Base-by-base conservation (phyloP, 192 early-diverging fungal species). In the Coemansia furcata region DNA sequence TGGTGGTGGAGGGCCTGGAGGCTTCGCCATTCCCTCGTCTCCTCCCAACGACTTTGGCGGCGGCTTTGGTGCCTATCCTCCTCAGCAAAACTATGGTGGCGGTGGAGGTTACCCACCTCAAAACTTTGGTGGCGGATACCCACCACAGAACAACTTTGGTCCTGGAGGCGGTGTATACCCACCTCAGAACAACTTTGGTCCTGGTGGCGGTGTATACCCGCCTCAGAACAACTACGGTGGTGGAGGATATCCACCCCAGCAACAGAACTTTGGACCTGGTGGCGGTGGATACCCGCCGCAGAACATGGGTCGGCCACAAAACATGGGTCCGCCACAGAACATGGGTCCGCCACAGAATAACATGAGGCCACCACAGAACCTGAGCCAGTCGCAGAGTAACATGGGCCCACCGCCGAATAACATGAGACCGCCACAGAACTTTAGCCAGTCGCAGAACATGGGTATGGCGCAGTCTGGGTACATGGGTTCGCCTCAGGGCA, bases 111-210 rank as follows among this genome's bases (percentile, higher is more conserved):
- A n/a, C n/a, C n/a, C n/a, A n/a, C n/a, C n/a, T n/a, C n/a, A n/a
- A n/a, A n/a, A n/a, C n/a, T n/a, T n/a, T n/a, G n/a, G n/a, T 12
- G 49, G 67, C 26, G 67, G 73, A 5, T 68, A 68, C 60, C 66
- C 66, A 5, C 66, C 66, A 9, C 33, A 38, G 50, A 46, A 49
- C 54, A n/a, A n/a, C n/a, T n/a, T n/a, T n/a, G n/a, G n/a, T 12
- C 6, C 4, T 38, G 30, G 37, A 49, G 49, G 67, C 26, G 67
- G 73, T 3, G 52, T 65, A 5, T 68, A 68, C 60, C 66, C 66
- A 5, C 66, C 66, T 8, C 33, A 38, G 50, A 46, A 49, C 54
- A 37, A n/a, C 46, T 44, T 17, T 44, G 21, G 46, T 6, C 6
- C 4, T 38, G 30, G 37, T 59, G 33, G 38, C 39, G 52, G 52